Conservation (phyloP, 768 basidiomycete species). For the Boletus edulis region DNA sequence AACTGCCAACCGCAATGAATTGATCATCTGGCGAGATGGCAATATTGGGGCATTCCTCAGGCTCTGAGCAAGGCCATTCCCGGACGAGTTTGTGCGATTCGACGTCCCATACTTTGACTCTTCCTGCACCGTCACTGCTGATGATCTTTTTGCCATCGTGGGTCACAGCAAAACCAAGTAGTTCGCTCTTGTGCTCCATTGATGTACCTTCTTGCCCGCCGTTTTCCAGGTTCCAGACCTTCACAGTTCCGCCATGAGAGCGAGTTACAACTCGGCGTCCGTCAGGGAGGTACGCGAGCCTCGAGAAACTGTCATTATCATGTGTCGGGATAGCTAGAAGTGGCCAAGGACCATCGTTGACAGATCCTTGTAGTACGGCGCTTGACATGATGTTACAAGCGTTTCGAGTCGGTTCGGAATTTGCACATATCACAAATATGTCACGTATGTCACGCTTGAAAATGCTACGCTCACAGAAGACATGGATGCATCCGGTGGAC, state of each 20-base stretch:
- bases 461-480: no score
- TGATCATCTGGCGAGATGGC: background rate
- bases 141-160: background rate
- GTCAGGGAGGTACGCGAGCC: background rate
- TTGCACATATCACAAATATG: no score
- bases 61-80: background rate
- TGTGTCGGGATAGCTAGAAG: no score
- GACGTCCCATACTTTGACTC: background rate
- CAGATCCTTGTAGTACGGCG: no score
- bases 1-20: background rate
- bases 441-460: no score
- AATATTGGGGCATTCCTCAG: fast-evolving
- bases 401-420: no score
- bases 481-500: no score
- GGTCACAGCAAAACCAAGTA: background rate
- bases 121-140: background rate
- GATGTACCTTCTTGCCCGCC: background rate
- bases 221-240: background rate
- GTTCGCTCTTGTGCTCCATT: background rate
- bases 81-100: background rate
- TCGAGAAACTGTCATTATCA: background rate
- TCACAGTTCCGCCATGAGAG: background rate
- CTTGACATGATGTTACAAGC: no score
- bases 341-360: no score
- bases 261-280: background rate